Percentiles rank a stretch among this genome's conserved stretches.
Conservation (phyloP, 2,329 filamentous ascomycete species). For the Epichloe uncinata region DNA sequence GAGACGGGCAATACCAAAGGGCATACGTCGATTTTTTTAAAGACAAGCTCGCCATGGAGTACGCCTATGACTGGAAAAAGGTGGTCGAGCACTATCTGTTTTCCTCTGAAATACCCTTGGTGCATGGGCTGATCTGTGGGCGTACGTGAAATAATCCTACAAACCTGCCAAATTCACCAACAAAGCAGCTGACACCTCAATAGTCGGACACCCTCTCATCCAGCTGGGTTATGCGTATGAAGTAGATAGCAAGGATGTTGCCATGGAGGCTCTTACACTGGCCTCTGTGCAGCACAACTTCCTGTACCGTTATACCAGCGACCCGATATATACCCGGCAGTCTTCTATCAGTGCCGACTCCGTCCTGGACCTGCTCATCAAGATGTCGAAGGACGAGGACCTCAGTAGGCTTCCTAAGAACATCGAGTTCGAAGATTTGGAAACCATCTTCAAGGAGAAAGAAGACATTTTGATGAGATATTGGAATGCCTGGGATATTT, state of each 20-base stretch:
- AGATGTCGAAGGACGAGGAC: conserved; percentile 52
- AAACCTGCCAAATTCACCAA: not conserved
- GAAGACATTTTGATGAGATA: conserved; percentile 66
- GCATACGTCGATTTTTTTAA: conserved; percentile 94
- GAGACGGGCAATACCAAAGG: conserved; percentile 68
- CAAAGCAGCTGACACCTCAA: conserved; percentile 8
- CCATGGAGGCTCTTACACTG: conserved; percentile 74
- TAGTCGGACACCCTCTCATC: conserved; percentile 84
- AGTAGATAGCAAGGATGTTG: conserved; percentile 70
- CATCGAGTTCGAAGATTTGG: conserved; percentile 49
- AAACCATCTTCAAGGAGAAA: conserved; percentile 52
- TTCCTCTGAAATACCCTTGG: conserved; percentile 57
- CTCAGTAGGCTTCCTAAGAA: conserved; percentile 54
- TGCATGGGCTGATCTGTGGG: conserved; percentile 67
- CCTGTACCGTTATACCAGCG: conserved; percentile 56
- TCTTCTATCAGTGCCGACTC: conserved; percentile 47
- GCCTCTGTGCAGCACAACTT: conserved; percentile 44
- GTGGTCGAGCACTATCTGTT: conserved; percentile 69
- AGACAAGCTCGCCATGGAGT: conserved; percentile 62
- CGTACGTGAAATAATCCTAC: conserved; percentile 37
- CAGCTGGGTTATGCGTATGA: conserved; percentile 93
- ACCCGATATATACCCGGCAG: conserved; percentile 54
- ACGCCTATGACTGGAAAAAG: conserved; percentile 72
- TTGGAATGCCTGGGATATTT: conserved; percentile 77
- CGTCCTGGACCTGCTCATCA: conserved; percentile 56